phyloP scores from a whole-genome alignment of 2,329 filamentous ascomycete genomes.

The Epichloe scottii region DNA sequence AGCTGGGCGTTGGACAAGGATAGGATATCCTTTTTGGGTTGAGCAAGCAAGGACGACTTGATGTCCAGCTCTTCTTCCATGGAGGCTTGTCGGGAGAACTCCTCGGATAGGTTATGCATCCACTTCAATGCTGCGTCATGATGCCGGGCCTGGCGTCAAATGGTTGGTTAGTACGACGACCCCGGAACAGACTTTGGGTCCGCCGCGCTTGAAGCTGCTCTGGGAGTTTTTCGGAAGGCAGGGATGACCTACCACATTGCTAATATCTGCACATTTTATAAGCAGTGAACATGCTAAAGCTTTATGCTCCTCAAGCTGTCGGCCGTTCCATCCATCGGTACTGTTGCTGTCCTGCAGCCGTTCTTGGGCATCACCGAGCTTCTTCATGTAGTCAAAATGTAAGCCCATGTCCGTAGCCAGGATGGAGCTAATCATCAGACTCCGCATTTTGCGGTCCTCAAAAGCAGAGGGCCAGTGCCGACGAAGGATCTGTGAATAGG shows the following conservation, averaged over 20 bases:
- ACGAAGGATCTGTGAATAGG: constrained; percentile 89
- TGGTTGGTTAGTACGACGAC: not conserved
- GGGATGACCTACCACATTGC: constrained; percentile 68
- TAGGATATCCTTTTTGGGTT: constrained; percentile 69
- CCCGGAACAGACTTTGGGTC: not conserved
- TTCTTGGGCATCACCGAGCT: constrained; percentile 66
- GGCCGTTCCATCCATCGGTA: constrained; percentile 63
- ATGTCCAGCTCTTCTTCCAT: constrained; percentile 88
- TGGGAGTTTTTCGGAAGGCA: too few relatives aligned
- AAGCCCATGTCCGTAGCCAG: constrained; percentile 94
- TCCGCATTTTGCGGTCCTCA: constrained; percentile 65
- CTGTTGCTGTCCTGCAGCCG: constrained; percentile 57
- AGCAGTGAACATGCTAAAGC: constrained; percentile 77
- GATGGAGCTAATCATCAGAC: constrained; percentile 94
- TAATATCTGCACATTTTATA: constrained; percentile 98
- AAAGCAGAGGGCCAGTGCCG: constrained; percentile 83
- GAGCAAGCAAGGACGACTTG: constrained; percentile 73
- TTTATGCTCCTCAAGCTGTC: constrained; percentile 63
- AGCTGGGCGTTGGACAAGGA: constrained; percentile 82
- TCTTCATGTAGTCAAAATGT: constrained; percentile 94
- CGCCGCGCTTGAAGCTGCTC: too few relatives aligned
- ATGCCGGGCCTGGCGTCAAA: constrained; percentile 56
- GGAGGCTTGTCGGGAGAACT: constrained; percentile 82
- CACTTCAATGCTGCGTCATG: constrained; percentile 75
- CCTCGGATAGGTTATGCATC: constrained; percentile 89